Percentiles rank a stretch among this genome's conserved stretches.
Conservation (phyloP, 441 rosid genomes). For the Kokia cookei region DNA sequence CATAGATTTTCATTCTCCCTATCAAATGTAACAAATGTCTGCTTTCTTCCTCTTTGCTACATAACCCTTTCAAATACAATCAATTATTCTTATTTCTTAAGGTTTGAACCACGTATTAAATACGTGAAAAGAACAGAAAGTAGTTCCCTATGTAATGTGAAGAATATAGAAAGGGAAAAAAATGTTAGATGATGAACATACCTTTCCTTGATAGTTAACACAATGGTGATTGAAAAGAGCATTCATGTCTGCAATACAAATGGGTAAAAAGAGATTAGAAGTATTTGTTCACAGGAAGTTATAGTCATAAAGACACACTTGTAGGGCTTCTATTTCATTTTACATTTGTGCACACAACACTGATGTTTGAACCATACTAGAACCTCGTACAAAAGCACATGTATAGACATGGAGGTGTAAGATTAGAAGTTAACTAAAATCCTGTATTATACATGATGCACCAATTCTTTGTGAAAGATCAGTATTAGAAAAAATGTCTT, state of each 20-base stretch:
- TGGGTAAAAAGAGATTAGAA: conserved; percentile 9
- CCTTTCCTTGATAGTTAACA: conserved; percentile 80
- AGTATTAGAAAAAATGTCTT: not conserved
- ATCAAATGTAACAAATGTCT: not conserved
- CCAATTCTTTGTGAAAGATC: not conserved
- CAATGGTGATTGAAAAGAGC: conserved; percentile 65
- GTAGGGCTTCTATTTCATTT: not conserved
- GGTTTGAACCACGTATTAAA: not conserved
- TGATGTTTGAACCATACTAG: not conserved
- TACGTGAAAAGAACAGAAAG: not conserved
- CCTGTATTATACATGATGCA: not conserved
- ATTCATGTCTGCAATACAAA: conserved; percentile 61
- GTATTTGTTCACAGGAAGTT: not conserved
- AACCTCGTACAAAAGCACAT: not conserved
- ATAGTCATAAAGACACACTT: not conserved
- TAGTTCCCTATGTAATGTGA: not conserved
- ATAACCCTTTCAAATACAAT: not conserved
- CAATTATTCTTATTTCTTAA: not conserved
- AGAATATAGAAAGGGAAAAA: conserved; percentile 3
- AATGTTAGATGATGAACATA: conserved; percentile 16
- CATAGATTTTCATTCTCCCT: no score
- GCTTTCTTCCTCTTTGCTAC: not conserved
- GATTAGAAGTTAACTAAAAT: not conserved
- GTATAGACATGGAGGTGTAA: not conserved
- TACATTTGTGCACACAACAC: not conserved